Evolutionary conservation across 345 rosid genomes (phyloP), one percentile per base, ranked within the genome.

Genomic region (Syzygium aqueum): DNA sequence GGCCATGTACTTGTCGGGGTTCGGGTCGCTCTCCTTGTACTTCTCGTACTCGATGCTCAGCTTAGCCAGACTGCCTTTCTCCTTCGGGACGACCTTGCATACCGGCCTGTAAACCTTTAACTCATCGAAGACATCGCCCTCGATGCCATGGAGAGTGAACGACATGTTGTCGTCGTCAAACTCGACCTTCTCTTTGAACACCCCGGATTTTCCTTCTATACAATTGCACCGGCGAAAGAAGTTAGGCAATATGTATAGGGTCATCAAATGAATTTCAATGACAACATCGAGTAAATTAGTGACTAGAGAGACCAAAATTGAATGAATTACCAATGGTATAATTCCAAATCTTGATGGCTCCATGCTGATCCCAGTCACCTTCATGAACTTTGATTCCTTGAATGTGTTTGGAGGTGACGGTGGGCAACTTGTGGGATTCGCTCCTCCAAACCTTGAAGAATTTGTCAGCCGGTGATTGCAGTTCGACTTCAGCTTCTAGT

Each of bases 31-130:
- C 5, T 85, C 88, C 15, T 87, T 85, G 17, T 89, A 28, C 80
- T 89, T 92, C 86, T 92, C 92, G 73, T 86, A 92, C 84, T 89
- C 91, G 1, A 91, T 27, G 4, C 87, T 84, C 17, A 86, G 22
- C 51, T 61, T 89, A 2, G 85, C 88, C 37, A 80, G 15, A 22
- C 52, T 21, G 53, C 88, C 88, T 83, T 22, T 52, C 2, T 53
- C 86, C 65, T 85, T 87, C 1, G 90, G 90, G 22, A 50, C 30
- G 25, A 84, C 51, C 85, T 89, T 82, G 83, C 86, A 85, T 10
- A 28, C 85, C 6, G 56, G 43, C 53, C 37, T 87, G 53, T 83
- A 89, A 21, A 87, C 89, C 85, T 87, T 90, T 63, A 85, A 87
- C 5, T 83, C 49, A 25, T 90, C 65, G 53, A 28, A 63, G 23